Evolutionary conservation across 352 stramenopile genomes (phyloP).

Genomic region (Globisporangium paroecandrum): DNA sequence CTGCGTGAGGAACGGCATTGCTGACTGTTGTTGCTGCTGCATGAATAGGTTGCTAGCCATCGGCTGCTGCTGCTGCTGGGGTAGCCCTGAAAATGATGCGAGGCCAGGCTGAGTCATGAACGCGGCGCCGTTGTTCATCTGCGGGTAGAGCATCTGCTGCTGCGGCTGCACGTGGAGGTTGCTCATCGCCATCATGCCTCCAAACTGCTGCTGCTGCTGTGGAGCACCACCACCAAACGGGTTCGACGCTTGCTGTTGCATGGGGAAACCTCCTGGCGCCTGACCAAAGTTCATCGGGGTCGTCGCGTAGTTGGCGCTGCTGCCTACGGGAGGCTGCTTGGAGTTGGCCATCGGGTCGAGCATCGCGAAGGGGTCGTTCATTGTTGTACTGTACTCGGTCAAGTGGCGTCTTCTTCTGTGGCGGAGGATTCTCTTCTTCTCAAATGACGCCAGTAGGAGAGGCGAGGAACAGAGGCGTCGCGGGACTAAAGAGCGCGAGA

Average conservation of each 20-base stretch:
- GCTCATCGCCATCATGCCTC: slow-evolving; percentile 27
- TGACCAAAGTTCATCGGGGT: slow-evolving; percentile 22
- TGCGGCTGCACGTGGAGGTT: slow-evolving; percentile 13
- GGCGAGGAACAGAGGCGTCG: background rate
- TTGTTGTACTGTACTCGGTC: slow-evolving; percentile 13
- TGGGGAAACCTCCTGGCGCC: slow-evolving; percentile 14
- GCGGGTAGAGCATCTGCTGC: slow-evolving; percentile 26
- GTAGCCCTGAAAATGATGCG: slow-evolving; percentile 39
- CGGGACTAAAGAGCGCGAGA: background rate
- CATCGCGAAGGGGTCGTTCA: slow-evolving; percentile 70
- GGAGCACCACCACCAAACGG: slow-evolving; percentile 34
- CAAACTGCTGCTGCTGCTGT: slow-evolving; percentile 18
- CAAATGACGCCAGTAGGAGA: slow-evolving; percentile 4
- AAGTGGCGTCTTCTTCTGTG: background rate
- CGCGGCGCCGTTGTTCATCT: slow-evolving; percentile 31
- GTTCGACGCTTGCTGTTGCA: slow-evolving; percentile 26
- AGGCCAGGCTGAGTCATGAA: slow-evolving; percentile 67
- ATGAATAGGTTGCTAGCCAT: slow-evolving; percentile 18
- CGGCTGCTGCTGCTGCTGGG: slow-evolving; percentile 18
- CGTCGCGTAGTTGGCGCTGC: slow-evolving; percentile 19
- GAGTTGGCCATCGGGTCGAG: slow-evolving; percentile 48
- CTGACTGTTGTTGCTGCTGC: slow-evolving; percentile 32
- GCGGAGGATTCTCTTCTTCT: background rate
- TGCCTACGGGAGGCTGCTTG: slow-evolving; percentile 19
- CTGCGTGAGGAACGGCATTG: slow-evolving; percentile 41